These are phyloP conservation scores for Nymphaea thermarum DNA, from an alignment of 164 flowering plant species.

Conservation along the genomic window DNA sequence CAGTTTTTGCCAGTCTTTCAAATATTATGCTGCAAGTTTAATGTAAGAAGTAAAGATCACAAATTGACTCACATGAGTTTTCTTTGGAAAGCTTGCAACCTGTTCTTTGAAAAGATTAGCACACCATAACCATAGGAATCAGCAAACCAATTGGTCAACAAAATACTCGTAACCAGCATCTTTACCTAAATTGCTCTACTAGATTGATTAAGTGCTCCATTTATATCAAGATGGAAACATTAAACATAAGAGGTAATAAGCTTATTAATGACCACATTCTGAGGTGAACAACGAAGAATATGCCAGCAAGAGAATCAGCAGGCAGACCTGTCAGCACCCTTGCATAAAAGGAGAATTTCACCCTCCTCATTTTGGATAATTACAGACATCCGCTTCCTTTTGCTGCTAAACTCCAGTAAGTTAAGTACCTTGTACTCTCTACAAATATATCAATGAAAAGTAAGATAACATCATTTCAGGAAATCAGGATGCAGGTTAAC, in stretches of 20 bases:
- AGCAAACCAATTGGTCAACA: no score
- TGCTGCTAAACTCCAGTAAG: slow-evolving; percentile 83
- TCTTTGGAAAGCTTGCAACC: no score
- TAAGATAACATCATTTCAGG: not conserved
- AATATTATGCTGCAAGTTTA: slow-evolving; percentile 66
- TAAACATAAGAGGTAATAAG: no score
- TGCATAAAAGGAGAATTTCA: slow-evolving; percentile 74
- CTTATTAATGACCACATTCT: not conserved
- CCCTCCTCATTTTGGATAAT: slow-evolving; percentile 77
- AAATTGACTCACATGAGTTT: no score
- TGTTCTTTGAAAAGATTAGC: no score
- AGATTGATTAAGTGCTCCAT: no score
- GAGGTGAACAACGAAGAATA: not conserved
- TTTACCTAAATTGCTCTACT: no score
- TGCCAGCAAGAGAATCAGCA: slow-evolving; percentile 2
- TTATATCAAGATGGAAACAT: no score
- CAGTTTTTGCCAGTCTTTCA: slow-evolving; percentile 75
- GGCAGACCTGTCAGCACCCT: slow-evolving; percentile 97
- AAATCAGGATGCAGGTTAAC: not conserved
- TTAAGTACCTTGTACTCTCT: slow-evolving; percentile 85
- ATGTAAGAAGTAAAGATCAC: not conserved
- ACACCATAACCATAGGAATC: no score
- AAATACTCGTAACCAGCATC: no score
- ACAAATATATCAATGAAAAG: slow-evolving; percentile 5
- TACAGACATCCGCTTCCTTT: slow-evolving; percentile 94